These are phyloP conservation scores for Yamadazyma sp. DNA, from an alignment of 1,139 yeast species.

Conservation along the genomic window DNA sequence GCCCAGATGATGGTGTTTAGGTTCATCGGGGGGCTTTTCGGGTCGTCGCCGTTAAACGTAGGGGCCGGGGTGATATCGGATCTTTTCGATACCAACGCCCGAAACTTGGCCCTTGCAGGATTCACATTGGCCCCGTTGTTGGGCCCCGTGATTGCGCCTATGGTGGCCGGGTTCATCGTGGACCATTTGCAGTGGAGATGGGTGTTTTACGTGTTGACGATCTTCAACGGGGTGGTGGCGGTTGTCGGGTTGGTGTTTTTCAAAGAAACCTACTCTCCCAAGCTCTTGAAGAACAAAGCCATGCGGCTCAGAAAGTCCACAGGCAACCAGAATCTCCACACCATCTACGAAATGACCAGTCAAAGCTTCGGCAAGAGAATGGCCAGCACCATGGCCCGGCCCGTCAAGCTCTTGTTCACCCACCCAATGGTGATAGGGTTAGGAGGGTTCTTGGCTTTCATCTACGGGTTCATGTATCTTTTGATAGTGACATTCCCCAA, in stretches of 20 bases:
- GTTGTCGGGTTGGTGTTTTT: slow-evolving; percentile 34
- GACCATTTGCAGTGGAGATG: slow-evolving; percentile 46
- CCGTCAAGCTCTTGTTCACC: slow-evolving; percentile 39
- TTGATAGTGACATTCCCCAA: slow-evolving; percentile 47
- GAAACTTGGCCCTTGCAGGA: slow-evolving; percentile 44
- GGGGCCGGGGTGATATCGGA: slow-evolving; percentile 45
- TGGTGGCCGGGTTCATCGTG: slow-evolving; percentile 57
- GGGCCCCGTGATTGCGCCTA: slow-evolving; percentile 66
- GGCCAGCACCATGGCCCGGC: slow-evolving; percentile 36
- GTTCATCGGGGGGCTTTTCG: slow-evolving; percentile 41
- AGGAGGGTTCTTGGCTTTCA: slow-evolving; percentile 48
- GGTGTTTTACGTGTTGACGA: slow-evolving; percentile 43
- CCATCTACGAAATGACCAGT: slow-evolving; percentile 44
- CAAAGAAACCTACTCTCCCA: slow-evolving; percentile 43
- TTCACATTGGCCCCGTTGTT: slow-evolving; percentile 46
- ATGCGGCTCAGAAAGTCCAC: slow-evolving; percentile 31
- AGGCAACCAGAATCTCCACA: slow-evolving; percentile 40
- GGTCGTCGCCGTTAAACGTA: slow-evolving; percentile 45
- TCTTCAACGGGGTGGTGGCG: slow-evolving; percentile 43
- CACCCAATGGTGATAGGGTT: slow-evolving; percentile 48
- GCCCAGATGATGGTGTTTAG: slow-evolving; percentile 41
- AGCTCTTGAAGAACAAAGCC: slow-evolving; percentile 34
- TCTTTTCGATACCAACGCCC: slow-evolving; percentile 36
- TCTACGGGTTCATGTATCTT: slow-evolving; percentile 48
- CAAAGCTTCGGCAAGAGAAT: slow-evolving; percentile 34